Base-by-base conservation (phyloP, 176 grass and related monocot genomes). In the Aegilops sharonensis region DNA sequence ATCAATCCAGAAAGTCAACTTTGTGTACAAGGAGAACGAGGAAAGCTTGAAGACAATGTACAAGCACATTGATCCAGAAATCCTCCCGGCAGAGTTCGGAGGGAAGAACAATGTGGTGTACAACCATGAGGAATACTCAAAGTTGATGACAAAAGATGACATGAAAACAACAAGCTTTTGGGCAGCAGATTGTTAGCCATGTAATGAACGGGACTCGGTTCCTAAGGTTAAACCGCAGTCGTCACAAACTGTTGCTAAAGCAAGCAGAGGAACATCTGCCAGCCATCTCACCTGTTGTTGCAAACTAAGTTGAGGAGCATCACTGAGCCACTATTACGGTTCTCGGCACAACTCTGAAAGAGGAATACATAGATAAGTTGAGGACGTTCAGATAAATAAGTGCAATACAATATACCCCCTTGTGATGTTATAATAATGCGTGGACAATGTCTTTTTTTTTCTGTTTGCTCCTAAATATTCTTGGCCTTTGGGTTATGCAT, bases 1-100 rank as follows among this genome's bases (percentile, higher is more conserved):
- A 84, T 87, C 92, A 20, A 82, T 84, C 17, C 37, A 92, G 35
- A 98, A 95, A 87, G 79, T 92, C 12, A 88, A 88, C 11, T 98
- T 92, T 21, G 84, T 98, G 4, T 91, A 94, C 87, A 52, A 50
- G 6, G 92, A 98, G 34, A 89, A 92, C 20, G 90, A 91, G 64
- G 96, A 92, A 59, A 98, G 90, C 93, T 78, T 88, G 78, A 85
- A 89, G 61, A 47, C 87, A 6, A 85, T 98, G 87, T 36, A 89
- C 72, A 88, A 83, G 43, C 81, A 74, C 79, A 92, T 98, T 11
- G 90, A 95, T 66, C 88, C 85, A 4, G 79, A 95, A 45, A 73
- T 85, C 17, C 91, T 98, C 37, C 93, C 92, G 3, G 10, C 81
- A 60, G 90, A 95, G 68, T 95, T 98, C 75, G 96, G 96, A 76